Base-by-base conservation (phyloP, 176 grass and related monocot genomes). In the Triticum urartu region DNA sequence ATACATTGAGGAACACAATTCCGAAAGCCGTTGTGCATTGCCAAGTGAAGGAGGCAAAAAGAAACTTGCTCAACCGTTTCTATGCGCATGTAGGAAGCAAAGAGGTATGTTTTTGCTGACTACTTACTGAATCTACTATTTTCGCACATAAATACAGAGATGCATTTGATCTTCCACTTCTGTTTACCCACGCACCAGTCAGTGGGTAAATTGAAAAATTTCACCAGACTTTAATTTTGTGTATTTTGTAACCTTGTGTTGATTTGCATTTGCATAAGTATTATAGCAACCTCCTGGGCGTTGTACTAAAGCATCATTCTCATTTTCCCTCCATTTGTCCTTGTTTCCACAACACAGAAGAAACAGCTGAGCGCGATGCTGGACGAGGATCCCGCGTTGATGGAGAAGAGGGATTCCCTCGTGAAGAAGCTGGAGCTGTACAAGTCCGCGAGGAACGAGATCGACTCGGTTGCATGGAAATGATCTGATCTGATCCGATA, bases 401-500 rank as follows among this genome's bases (percentile, higher is more conserved):
- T 99, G 97, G 97, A 96, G 92, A 99, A 99, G 85, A 99, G 97
- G 77, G 92, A 97, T 62, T 24, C 84, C 17, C 90, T 99, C 40
- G 97, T 95, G 21, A 99, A 97, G 94, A 90, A 84, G 83, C 92
- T 99, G 25, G 97, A 96, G 90, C 92, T 99, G 6, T 99, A 99
- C 83, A 99, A 97, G 81, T 94, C 92, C 1, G 97, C 97, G 5
- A 86, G 97, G 81, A 91, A 93, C 66, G 97, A 99, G 80, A 99
- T 99, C 1, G 97, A 99, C 81, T 94, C 92, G 0, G 97, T 99
- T 22, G 97, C 90, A 6, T 99, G 97, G 97, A 97, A 99, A 93
- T 99, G 85, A 99, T 83, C 43, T 1, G 30, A 32, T 75, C 13
- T 52, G 14, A 54, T 54, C 15, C 14, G 50, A 20, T 56, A 20